Conservation (phyloP, 2,329 filamentous ascomycete species). For the Nemania serpens region DNA sequence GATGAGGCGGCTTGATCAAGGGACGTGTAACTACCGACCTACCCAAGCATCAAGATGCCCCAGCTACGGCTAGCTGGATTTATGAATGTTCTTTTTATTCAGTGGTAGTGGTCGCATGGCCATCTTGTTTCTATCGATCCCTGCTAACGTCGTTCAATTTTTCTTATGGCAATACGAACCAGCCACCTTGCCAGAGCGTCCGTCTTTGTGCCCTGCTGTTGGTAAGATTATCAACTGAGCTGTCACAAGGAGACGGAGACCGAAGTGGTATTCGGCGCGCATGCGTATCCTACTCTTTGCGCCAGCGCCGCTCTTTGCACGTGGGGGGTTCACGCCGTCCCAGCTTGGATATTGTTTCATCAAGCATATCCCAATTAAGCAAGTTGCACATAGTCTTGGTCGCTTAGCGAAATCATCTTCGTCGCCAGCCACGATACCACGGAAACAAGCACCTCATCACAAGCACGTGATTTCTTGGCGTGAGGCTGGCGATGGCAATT, state of each 20-base stretch:
- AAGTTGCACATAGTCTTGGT: constrained; percentile 3
- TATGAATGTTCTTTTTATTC: background rate
- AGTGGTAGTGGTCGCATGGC: background rate
- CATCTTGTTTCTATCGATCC: background rate
- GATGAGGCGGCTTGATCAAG: background rate
- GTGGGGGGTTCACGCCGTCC: constrained; percentile 20
- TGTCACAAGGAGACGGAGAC: constrained; percentile 5
- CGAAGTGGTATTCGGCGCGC: constrained; percentile 12
- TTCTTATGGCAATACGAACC: too few relatives aligned
- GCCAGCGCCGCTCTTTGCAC: constrained; percentile 15
- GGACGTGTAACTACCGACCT: background rate
- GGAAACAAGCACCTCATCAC: constrained; percentile 9
- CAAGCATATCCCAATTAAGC: constrained; percentile 12
- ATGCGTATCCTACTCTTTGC: background rate
- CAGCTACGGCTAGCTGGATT: background rate
- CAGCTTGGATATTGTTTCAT: constrained; percentile 16
- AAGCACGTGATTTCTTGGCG: constrained; percentile 16
- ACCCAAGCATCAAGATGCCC: too few relatives aligned
- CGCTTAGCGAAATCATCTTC: constrained; percentile 20
- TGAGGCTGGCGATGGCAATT: constrained; percentile 1
- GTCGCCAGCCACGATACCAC: constrained; percentile 17
- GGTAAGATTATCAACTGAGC: constrained; percentile 8
- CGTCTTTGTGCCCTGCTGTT: background rate
- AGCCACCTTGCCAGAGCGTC: background rate
- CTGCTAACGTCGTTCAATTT: background rate